phyloP scores from a whole-genome alignment of 805 yeast genomes.

The Kodamaea jinghongensis region DNA sequence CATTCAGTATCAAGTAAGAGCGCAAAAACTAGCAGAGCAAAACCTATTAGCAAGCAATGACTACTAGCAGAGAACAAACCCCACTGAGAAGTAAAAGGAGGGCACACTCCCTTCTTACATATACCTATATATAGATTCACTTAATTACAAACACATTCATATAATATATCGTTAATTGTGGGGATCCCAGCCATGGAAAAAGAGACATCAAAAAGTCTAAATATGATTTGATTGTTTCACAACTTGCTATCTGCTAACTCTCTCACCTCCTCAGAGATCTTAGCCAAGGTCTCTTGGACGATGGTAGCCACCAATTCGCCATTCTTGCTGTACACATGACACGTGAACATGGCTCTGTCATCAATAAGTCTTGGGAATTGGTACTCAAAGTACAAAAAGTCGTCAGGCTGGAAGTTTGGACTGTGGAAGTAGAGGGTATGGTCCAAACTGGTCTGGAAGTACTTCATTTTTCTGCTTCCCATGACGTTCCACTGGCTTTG shows the following conservation, averaged over 20 bases:
- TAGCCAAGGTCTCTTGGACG: constrained; percentile 31
- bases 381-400: constrained; percentile 35
- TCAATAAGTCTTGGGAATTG: constrained; percentile 29
- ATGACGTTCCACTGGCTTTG: background rate
- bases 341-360: constrained; percentile 30
- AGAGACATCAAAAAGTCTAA: too few relatives aligned
- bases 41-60: too few relatives aligned
- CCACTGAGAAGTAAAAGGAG: too few relatives aligned
- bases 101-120: too few relatives aligned
- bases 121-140: too few relatives aligned
- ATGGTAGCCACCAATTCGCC: constrained; percentile 28
- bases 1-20: constrained; percentile 37
- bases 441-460: constrained; percentile 38
- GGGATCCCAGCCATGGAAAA: too few relatives aligned
- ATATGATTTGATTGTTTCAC: too few relatives aligned
- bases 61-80: too few relatives aligned
- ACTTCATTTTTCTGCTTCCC: constrained; percentile 11
- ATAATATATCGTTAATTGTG: too few relatives aligned
- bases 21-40: too few relatives aligned
- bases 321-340: constrained; percentile 25
- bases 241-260: constrained; percentile 4
- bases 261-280: constrained; percentile 6
- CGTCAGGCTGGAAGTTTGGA: constrained; percentile 31
- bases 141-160: too few relatives aligned
- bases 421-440: constrained; percentile 37